phyloP scores from a whole-genome alignment of 768 basidiomycete genomes.

The Leccinum longicurvipes region DNA sequence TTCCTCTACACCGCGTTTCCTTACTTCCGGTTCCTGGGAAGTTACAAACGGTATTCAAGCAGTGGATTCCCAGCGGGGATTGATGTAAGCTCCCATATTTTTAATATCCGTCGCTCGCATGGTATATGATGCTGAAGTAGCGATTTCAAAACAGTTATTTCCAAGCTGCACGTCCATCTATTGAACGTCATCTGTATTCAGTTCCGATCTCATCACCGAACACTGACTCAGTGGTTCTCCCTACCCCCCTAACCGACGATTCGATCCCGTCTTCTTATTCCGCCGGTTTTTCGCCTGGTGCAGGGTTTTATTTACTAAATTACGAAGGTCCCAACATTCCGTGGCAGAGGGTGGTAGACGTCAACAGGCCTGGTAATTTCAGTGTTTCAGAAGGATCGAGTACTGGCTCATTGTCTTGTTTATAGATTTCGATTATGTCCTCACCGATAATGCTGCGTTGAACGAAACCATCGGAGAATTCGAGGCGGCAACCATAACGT shows the following conservation, averaged over 20 bases:
- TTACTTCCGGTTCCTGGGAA: constrained; percentile 90
- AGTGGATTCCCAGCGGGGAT: constrained; percentile 61
- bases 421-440: constrained; percentile 57
- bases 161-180: constrained; percentile 79
- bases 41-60: constrained; percentile 72
- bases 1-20: constrained; percentile 67
- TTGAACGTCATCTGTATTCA: constrained; percentile 81
- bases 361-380: constrained; percentile 43
- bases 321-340: constrained; percentile 84
- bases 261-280: constrained; percentile 54
- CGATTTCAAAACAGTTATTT: constrained; percentile 65
- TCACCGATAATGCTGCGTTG: constrained; percentile 70
- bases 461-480: constrained; percentile 63
- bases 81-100: constrained; percentile 56
- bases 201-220: constrained; percentile 59
- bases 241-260: constrained; percentile 52
- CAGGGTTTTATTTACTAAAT: constrained; percentile 76
- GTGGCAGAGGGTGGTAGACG: constrained; percentile 76
- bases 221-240: constrained; percentile 32
- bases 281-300: constrained; percentile 78
- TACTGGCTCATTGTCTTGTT: constrained; percentile 1
- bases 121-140: constrained; percentile 21
- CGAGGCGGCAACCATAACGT: constrained; percentile 64
- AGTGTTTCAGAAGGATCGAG: not conserved
- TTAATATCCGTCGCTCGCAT: constrained; percentile 31